Evolutionary conservation across 257 asterid species (phyloP).

Genomic region (Thymus quinquecostatus): DNA sequence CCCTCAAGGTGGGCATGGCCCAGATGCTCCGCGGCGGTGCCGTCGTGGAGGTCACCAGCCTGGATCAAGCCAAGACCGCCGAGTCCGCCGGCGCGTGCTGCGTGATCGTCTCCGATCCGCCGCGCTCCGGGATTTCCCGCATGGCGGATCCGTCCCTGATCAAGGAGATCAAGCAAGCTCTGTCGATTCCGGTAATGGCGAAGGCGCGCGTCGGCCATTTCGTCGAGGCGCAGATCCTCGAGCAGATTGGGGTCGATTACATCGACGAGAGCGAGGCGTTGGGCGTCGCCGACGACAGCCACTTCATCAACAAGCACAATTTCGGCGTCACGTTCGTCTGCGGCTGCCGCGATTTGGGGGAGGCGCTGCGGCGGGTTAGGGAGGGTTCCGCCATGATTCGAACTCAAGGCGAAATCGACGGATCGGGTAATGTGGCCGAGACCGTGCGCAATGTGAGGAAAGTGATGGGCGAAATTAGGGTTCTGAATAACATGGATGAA

Average conservation of each 20-base stretch:
- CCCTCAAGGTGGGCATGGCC: conserved; percentile 72
- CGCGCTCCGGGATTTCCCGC: conserved; percentile 59
- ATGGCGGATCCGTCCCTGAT: conserved; percentile 81
- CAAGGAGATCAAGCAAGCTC: conserved; percentile 68
- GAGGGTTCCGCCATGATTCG: conserved; percentile 89
- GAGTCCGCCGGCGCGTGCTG: conserved; percentile 90
- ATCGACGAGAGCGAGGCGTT: conserved; percentile 74
- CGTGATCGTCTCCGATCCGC: conserved; percentile 60
- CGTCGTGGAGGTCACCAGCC: conserved; percentile 58
- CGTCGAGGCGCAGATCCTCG: conserved; percentile 86
- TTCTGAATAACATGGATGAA: conserved; percentile 78
- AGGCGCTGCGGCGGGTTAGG: conserved; percentile 72
- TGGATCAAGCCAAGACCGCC: conserved; percentile 80
- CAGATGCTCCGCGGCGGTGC: conserved; percentile 92
- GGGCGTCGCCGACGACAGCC: conserved; percentile 67
- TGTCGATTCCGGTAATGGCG: conserved; percentile 72
- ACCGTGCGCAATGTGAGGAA: conserved; percentile 73
- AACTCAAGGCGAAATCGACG: conserved; percentile 66
- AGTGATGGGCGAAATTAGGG: conserved; percentile 72
- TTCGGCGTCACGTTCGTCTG: conserved; percentile 66
- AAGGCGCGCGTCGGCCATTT: conserved; percentile 81
- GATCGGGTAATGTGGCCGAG: conserved; percentile 53
- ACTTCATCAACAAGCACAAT: conserved; percentile 80
- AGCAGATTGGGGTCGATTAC: conserved; percentile 75
- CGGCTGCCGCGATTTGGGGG: conserved; percentile 86